Conservation (phyloP, 441 rosid genomes). For the Eugenia klotzschiana region DNA sequence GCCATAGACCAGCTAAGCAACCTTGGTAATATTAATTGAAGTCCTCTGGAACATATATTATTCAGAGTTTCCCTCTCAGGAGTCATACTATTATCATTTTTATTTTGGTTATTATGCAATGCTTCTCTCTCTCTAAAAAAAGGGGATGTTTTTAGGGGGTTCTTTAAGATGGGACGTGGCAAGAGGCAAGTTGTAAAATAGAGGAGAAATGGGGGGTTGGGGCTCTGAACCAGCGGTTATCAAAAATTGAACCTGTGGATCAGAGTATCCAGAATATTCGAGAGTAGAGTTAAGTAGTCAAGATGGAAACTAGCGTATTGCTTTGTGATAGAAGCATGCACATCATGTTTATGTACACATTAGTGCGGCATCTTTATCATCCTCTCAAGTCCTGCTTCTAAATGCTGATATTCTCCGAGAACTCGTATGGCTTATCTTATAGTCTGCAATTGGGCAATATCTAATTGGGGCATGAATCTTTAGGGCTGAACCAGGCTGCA, state of each 20-base stretch:
- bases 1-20: slow-evolving; percentile 80
- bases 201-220: not conserved
- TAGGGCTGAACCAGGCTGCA: not conserved
- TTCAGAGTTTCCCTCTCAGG: not conserved
- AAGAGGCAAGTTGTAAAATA: not conserved
- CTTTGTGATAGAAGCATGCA: not conserved
- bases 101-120: not conserved
- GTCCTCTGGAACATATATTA: not conserved
- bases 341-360: not conserved
- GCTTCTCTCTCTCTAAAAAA: not conserved
- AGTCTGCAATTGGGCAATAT: not conserved
- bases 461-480: not conserved
- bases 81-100: not conserved
- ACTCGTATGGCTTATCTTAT: not conserved
- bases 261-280: not conserved
- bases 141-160: not conserved
- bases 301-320: not conserved
- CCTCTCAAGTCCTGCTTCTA: not conserved
- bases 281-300: not conserved
- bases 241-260: not conserved
- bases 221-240: not conserved
- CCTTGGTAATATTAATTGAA: slow-evolving; percentile 39
- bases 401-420: not conserved
- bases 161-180: not conserved
- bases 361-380: not conserved